These are phyloP conservation scores for Rhynchosporium graminicola DNA, from an alignment of 2,329 filamentous ascomycete genomes.

Conservation along the genomic window DNA sequence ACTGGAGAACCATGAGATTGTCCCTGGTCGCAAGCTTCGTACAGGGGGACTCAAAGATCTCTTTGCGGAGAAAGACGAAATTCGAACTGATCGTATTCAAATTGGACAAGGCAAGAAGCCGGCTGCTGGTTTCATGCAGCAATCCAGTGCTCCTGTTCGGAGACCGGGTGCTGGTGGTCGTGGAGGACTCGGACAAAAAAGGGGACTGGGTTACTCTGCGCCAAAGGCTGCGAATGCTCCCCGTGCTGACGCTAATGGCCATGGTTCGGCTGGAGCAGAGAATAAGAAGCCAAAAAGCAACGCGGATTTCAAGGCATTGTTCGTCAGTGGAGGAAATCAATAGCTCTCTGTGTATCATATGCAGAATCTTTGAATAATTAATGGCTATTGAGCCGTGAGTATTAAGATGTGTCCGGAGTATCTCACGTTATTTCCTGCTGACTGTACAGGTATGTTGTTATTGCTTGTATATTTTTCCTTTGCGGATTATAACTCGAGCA, in stretches of 20 bases:
- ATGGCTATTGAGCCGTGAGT: neutral
- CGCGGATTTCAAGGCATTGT: slow-evolving; percentile 56
- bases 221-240: slow-evolving; percentile 18
- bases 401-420: neutral
- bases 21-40: slow-evolving; percentile 51
- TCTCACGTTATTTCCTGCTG: neutral
- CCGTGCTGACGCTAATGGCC: slow-evolving; percentile 26
- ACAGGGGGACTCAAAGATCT: slow-evolving; percentile 58
- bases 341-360: slow-evolving; percentile 19
- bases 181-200: slow-evolving; percentile 42
- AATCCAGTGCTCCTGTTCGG: slow-evolving; percentile 36
- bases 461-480: neutral
- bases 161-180: slow-evolving; percentile 41
- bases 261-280: slow-evolving; percentile 25
- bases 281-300: slow-evolving; percentile 50
- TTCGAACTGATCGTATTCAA: slow-evolving; percentile 47
- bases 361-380: neutral
- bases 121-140: slow-evolving; percentile 43
- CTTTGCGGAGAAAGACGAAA: slow-evolving; percentile 51
- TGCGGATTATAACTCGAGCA: neutral
- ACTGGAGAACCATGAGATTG: slow-evolving; percentile 57
- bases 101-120: slow-evolving; percentile 35
- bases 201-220: slow-evolving; percentile 39
- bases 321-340: slow-evolving; percentile 35
- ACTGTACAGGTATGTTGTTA: neutral